Evolutionary conservation across 768 basidiomycete genomes (phyloP), one percentile per base, ranked within the genome.

Genomic region (Naganishia onofrii): DNA sequence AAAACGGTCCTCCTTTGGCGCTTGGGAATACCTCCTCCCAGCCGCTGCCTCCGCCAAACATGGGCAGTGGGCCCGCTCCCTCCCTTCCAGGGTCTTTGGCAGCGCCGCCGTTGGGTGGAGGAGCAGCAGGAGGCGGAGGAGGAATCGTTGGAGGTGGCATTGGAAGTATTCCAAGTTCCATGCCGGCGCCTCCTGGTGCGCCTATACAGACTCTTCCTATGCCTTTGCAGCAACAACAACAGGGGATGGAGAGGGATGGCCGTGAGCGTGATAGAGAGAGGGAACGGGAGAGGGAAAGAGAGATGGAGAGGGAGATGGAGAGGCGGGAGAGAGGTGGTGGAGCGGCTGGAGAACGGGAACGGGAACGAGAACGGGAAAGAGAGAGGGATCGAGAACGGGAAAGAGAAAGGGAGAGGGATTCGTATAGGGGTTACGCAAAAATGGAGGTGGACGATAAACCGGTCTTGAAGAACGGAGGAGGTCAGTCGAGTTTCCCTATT

Each of bases 1-100:
- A 42, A 15, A 42, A 42, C 42, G 42, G 42, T 2, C 42, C 42
- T 15, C 13, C 15, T 12, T 36, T 36, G 34, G 42, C 7, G 42
- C 42, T 17, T 15, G 13, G 9, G 2, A 66, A 65, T 12, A 36
- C 67, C 34, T 55, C 63, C 56, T 54, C 71, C 57, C 67, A 66
- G 15, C 80, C 83, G 42, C 77, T 84, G 52, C 82, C 82, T 68
- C 76, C 77, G 23, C 66, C 42, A 42, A 42, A 42, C 42, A 42
- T 42, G 42, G 42, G n/a, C n/a, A n/a, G n/a, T n/a, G n/a, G 42
- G 2, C 9, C 42, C 42, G 42, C 48, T 3, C 48, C 48, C 2
- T 21, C 48, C 23, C 48, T 26, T 23, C 48, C 23, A 6, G 48
- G 48, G n/a, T n/a, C 23, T 3, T 21, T n/a, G 48, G 15, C 48